Evolutionary conservation across 208 protist species (phyloP).

Genomic region (Trypanosoma vivax): DNA sequence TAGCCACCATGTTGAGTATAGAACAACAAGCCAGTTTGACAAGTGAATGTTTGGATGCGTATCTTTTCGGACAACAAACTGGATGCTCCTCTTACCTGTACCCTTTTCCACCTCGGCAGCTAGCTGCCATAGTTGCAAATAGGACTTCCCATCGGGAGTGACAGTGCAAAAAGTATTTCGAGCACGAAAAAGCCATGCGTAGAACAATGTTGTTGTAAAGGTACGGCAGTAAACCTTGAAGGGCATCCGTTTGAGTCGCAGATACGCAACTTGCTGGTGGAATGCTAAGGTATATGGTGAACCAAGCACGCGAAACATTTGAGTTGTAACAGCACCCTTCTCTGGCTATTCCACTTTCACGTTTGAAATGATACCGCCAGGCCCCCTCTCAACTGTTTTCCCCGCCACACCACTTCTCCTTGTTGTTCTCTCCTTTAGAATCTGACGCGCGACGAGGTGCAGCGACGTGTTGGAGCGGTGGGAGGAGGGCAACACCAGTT

Average conservation of each 20-base stretch:
- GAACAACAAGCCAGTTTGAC: conserved; percentile 49
- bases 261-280: conserved; percentile 78
- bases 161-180: conserved; percentile 56
- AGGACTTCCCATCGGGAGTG: conserved; percentile 37
- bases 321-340: neutral
- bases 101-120: conserved; percentile 38
- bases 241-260: conserved; percentile 73
- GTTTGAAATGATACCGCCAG: no score
- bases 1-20: conserved; percentile 85
- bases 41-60: conserved; percentile 75
- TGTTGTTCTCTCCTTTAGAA: no score
- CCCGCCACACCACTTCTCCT: no score
- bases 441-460: no score
- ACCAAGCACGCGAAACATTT: conserved; percentile 69
- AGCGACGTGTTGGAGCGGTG: no score
- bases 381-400: no score
- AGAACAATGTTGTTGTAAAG: conserved; percentile 64
- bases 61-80: conserved; percentile 37
- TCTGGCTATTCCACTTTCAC: neutral
- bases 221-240: conserved; percentile 81
- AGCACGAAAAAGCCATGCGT: conserved; percentile 55
- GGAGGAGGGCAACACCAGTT: no score
- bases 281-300: conserved; percentile 62
- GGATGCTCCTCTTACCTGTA: conserved; percentile 1
- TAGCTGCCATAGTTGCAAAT: conserved; percentile 76